Conservation (phyloP, 176 grass and related monocot genomes). For the Areca catechu region DNA sequence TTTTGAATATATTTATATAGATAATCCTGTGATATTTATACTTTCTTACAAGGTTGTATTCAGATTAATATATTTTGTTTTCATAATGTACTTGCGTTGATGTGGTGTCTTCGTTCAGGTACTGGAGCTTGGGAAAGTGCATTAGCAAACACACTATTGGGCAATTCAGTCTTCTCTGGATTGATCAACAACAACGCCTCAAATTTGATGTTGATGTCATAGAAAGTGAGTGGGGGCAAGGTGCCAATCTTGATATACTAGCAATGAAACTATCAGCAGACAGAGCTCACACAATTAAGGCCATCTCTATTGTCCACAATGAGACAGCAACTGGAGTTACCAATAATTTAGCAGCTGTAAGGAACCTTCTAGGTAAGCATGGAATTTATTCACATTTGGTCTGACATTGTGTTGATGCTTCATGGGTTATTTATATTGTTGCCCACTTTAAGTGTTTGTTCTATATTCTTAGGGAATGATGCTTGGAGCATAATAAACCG, state of each 20-base stretch:
- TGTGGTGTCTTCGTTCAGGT: slow-evolving; percentile 17
- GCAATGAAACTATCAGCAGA: slow-evolving; percentile 49
- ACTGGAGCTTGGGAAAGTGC: slow-evolving; percentile 98
- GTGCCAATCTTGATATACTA: slow-evolving; percentile 59
- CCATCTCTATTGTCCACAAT: slow-evolving; percentile 94
- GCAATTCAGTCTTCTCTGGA: slow-evolving; percentile 96
- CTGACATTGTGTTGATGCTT: no score
- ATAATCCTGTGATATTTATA: no score
- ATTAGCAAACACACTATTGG: slow-evolving; percentile 95
- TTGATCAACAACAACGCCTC: slow-evolving; percentile 93
- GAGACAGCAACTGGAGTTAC: slow-evolving; percentile 97
- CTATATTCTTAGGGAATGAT: no score
- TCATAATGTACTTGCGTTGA: no score
- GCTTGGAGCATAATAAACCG: no score
- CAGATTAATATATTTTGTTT: no score
- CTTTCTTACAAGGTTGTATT: no score
- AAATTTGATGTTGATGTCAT: slow-evolving; percentile 78
- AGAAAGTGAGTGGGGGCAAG: slow-evolving; percentile 77
- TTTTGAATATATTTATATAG: no score
- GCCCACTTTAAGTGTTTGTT: no score
- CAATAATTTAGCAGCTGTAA: slow-evolving; percentile 67
- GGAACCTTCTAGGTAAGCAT: slow-evolving; percentile 49
- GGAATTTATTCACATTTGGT: not conserved
- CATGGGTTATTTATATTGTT: no score
- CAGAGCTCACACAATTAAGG: slow-evolving; percentile 64